Conservation (phyloP, 2,329 filamentous ascomycete genomes). For the Venturiaceae sp. region DNA sequence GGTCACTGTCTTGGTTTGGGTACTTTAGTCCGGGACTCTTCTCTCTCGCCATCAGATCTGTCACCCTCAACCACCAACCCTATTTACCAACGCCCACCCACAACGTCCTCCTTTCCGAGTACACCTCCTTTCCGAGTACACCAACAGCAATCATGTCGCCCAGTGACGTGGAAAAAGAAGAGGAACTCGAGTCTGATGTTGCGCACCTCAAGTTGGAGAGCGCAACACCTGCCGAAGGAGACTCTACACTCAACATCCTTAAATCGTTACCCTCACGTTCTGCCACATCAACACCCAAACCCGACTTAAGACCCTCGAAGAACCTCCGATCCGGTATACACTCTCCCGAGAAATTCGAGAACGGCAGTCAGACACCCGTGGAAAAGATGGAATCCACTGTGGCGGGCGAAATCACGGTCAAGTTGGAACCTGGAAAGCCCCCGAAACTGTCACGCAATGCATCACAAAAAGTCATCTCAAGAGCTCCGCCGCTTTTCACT, state of each 20-base stretch:
- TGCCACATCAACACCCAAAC: conserved; percentile 14
- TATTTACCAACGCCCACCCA: background rate
- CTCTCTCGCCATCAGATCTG: background rate
- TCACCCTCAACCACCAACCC: background rate
- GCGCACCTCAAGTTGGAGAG: conserved; percentile 36
- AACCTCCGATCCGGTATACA: conserved; percentile 19
- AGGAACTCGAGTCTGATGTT: conserved; percentile 29
- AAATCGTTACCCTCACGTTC: conserved; percentile 9
- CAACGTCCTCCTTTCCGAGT: background rate
- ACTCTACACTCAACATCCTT: conserved; percentile 12
- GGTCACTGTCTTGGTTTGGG: background rate
- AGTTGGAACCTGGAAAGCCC: conserved; percentile 54
- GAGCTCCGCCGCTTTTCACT: conserved; percentile 57
- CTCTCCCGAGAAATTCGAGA: conserved; percentile 22
- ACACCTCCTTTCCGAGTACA: background rate
- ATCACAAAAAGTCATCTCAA: conserved; percentile 57
- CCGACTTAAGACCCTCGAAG: conserved; percentile 18
- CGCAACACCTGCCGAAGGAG: conserved; percentile 17
- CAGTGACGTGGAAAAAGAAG: conserved; percentile 2
- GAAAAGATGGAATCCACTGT: conserved; percentile 43
- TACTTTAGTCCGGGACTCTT: background rate
- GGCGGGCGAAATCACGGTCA: conserved; percentile 52
- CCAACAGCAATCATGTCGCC: background rate
- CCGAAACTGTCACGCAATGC: conserved; percentile 65
- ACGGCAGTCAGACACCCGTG: conserved; percentile 26